Evolutionary conservation across 202 grass and related monocot species (phyloP), one percentile per base, ranked within the genome.

Genomic region (Carex sylvatica): DNA sequence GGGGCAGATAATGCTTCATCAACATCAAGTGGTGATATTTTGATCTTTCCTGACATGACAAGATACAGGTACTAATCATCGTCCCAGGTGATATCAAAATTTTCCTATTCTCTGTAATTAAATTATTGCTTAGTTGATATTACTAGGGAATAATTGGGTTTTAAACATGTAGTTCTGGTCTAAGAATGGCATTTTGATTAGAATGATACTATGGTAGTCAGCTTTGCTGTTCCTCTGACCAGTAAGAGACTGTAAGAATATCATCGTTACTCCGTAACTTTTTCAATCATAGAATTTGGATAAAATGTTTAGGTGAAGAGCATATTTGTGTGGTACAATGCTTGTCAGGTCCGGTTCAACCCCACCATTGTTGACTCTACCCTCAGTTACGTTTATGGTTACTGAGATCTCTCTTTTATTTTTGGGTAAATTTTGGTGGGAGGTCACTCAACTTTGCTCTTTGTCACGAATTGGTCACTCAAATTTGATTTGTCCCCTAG

Each of bases 31-130:
- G 96, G 93, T 78, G 91, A 99, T 78, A 86, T 95, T 74, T 63
- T 98, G 86, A 98, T 98, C 80, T 98, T 95, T 91, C 96, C 96
- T 74, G 92, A 98, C 84, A 98, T 98, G 95, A 84, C 90, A 67
- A 89, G 87, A 91, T 98, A 95, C 89, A 98, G 89, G 95, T 95
- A 87, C 85, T 19, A 66, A 13, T 10, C 51, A 91, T 13, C 10
- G 13, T 80, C 44, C 58, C 81, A 53, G 65, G 47, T 46, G 69
- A 80, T 86, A 40, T 75, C 46, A 55, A 35, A 86, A 82, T 13
- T 36, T 33, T 36, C 19, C 47, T 5, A 42, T 79, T 89, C 63
- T 9, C 9, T 3, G 9, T 7, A 33, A 19, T 76, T 76, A 61
- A 5, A 70, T 42, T 38, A 56, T 86, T 10, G 58, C 33, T 84